These are phyloP conservation scores for Dalechampia spathulata DNA, from an alignment of 441 rosid genomes.

Conservation along the genomic window DNA sequence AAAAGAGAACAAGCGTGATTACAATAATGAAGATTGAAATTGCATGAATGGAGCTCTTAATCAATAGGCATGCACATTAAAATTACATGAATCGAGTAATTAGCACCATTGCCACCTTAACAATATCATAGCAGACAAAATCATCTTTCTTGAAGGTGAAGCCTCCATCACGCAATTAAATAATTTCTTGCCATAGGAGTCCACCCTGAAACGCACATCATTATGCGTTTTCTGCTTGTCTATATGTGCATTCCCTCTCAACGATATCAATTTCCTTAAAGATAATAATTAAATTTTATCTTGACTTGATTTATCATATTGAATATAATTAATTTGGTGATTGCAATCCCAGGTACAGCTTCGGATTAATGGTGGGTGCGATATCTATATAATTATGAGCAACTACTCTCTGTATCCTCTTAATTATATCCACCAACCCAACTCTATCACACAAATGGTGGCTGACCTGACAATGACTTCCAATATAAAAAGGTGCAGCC, in stretches of 20 bases:
- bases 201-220: no score
- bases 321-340: neutral
- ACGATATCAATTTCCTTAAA: no score
- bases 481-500: neutral
- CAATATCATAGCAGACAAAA: neutral
- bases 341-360: slow-evolving; percentile 8
- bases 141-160: neutral
- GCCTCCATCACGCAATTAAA: neutral
- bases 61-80: neutral
- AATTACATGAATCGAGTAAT: neutral
- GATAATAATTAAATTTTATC: no score
- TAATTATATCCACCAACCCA: slow-evolving; percentile 20
- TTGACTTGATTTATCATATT: no score
- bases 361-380: slow-evolving; percentile 11
- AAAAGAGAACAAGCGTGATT: no score
- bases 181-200: slow-evolving; percentile 1
- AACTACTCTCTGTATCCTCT: slow-evolving; percentile 9
- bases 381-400: slow-evolving; percentile 6
- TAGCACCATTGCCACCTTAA: neutral
- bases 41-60: no score
- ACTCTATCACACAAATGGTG: slow-evolving; percentile 1
- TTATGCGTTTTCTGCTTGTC: no score
- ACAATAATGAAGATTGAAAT: no score
- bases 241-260: no score
- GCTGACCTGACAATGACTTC: slow-evolving; percentile 5